Evolutionary conservation across 225 moss, liverwort and hornwort species (phyloP).

Genomic region (Lunularia cruciata): DNA sequence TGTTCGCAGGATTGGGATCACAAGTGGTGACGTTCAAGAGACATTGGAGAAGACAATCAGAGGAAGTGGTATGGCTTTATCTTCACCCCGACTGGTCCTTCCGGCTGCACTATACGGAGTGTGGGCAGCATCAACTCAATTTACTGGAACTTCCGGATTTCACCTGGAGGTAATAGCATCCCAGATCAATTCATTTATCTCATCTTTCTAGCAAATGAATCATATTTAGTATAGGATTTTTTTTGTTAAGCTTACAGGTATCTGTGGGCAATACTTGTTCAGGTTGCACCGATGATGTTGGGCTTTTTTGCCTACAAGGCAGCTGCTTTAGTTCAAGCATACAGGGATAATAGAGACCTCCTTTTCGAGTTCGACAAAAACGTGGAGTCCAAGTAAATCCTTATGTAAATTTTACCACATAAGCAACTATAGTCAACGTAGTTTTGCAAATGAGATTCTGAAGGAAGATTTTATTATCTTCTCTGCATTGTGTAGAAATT

Average conservation of each 20-base stretch:
- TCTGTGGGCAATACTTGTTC: constrained; percentile 20
- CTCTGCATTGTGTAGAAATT: no score
- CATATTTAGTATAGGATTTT: not conserved
- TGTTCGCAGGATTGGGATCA: constrained; percentile 52
- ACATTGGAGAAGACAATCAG: constrained; percentile 62
- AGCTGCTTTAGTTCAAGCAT: constrained; percentile 82
- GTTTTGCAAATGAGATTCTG: not conserved
- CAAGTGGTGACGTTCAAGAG: constrained; percentile 66
- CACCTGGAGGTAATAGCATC: constrained; percentile 34
- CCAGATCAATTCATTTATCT: not conserved
- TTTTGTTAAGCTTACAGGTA: no score
- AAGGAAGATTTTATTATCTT: no score
- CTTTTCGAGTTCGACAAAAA: constrained; percentile 49
- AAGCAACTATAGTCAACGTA: not conserved
- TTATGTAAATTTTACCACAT: not conserved
- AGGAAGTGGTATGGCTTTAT: constrained; percentile 68
- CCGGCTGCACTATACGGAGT: constrained; percentile 65
- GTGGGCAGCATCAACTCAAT: constrained; percentile 33
- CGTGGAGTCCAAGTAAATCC: not conserved
- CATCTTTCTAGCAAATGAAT: not conserved
- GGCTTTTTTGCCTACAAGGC: constrained; percentile 96
- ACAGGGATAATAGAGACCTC: constrained; percentile 86
- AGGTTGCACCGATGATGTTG: constrained; percentile 81
- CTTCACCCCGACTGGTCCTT: constrained; percentile 79
- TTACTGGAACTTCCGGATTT: constrained; percentile 24